Base-by-base conservation (phyloP, 1,284 basidiomycete species). In the Cyathus pygmaeus region DNA sequence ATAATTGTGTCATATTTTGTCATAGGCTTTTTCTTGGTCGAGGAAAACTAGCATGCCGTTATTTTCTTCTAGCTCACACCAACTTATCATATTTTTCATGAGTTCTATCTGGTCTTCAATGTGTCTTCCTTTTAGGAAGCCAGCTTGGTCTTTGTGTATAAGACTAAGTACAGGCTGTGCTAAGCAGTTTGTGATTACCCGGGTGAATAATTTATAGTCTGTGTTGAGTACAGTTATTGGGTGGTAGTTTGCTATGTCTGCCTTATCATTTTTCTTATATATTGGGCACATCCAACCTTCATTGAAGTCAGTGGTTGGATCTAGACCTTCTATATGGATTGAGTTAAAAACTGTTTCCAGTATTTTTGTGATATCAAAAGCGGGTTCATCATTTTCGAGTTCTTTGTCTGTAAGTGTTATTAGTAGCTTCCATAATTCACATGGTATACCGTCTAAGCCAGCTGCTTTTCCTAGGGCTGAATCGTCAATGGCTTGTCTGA, bases 1-100 rank as follows among this genome's bases (percentile, higher is more conserved):
- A 64, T 75, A 81, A 11, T 71, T 58, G 42, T 81, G 77, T 21
- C 55, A 52, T 2, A 81, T 79, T 59, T 73, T 75, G 54, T 80
- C 71, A 42, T 81, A 80, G 4, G 77, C 78, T 65, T 81, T 81
- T 54, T 80, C 79, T 63, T 82, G 78, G 63, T 82, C 78, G 2
- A 81, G 68, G 5, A 66, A 66, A 0, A 80, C 50, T 4, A 81
- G 75, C 0, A 59, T 52, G 0, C 80, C 72, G 53, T 80, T 68
- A 49, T 69, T 49, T 24, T 73, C 66, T 9, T 54, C 56, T 21
- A 53, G 42, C 42, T 79, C 74, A 21, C 71, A 66, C 21, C 67
- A 64, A 2, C 68, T 50, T 2, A 76, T 67, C 52, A 80, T 71
- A 5, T 66, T 13, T 24, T 72, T 60, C 9, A 69, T 70, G 0